Percentiles rank a stretch among this genome's conserved stretches.
Conservation (phyloP, 2,329 filamentous ascomycete species). For the Trichoderma sp. region DNA sequence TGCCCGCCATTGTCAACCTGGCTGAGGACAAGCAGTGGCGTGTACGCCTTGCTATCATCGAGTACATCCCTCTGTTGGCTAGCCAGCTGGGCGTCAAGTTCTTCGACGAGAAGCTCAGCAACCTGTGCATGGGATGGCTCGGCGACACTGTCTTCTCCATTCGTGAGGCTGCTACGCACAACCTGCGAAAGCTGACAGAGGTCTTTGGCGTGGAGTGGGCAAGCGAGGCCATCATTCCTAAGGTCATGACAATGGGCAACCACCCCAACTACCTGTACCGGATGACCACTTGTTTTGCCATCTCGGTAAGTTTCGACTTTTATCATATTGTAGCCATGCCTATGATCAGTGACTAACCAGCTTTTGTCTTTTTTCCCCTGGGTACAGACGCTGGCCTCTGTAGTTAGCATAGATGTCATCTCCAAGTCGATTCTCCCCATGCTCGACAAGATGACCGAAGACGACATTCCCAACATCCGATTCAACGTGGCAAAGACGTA, state of each 20-base stretch:
- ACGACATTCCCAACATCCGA: conserved; percentile 97
- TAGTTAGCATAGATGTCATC: conserved; percentile 91
- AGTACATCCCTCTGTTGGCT: conserved; percentile 95
- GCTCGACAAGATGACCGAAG: conserved; percentile 86
- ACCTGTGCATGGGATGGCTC: conserved; percentile 96
- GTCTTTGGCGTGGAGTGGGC: conserved; percentile 99
- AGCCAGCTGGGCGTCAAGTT: conserved; percentile 95
- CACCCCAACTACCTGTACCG: conserved; percentile 99
- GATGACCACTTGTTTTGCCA: conserved; percentile 99
- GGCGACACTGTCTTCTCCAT: conserved; percentile 99
- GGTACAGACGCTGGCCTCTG: conserved; percentile 82
- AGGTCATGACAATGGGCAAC: conserved; percentile 97
- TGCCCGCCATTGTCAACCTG: conserved; percentile 94
- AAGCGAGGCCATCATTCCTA: conserved; percentile 93
- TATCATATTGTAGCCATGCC: neutral
- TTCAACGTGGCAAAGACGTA: conserved; percentile 99
- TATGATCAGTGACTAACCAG: neutral
- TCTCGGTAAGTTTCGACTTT: conserved; percentile 68
- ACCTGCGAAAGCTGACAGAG: conserved; percentile 96
- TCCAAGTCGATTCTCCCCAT: conserved; percentile 91
- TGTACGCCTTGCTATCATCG: conserved; percentile 95
- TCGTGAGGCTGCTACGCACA: conserved; percentile 93
- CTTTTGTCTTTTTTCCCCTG: neutral
- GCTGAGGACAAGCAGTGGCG: conserved; percentile 99
- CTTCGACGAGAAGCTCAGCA: conserved; percentile 96